Evolutionary conservation across 2,329 filamentous ascomycete genomes (phyloP).

Genomic region (Claviceps fusiformis): DNA sequence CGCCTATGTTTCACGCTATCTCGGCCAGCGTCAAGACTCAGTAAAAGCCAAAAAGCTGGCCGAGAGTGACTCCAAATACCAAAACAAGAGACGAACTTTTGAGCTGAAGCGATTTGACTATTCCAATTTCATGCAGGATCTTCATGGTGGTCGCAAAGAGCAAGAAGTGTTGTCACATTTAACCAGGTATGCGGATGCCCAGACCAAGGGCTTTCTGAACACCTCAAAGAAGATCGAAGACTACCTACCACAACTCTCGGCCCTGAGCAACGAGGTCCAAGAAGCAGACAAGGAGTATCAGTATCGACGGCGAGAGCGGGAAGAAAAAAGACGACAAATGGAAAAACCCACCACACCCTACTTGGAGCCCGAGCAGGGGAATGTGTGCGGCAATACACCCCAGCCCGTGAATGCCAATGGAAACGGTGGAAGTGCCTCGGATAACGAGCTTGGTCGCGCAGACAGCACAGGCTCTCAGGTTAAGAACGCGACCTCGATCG

Average conservation of each 20-base stretch:
- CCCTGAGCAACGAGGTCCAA: slow-evolving; percentile 74
- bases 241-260: slow-evolving; percentile 79
- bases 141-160: slow-evolving; percentile 97
- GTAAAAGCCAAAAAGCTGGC: slow-evolving; percentile 94
- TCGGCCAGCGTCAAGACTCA: slow-evolving; percentile 92
- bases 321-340: slow-evolving; percentile 80
- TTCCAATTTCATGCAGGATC: slow-evolving; percentile 96
- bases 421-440: slow-evolving; percentile 37
- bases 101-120: slow-evolving; percentile 98
- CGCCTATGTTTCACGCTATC: slow-evolving; percentile 82
- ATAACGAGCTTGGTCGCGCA: slow-evolving; percentile 57
- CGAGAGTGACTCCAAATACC: slow-evolving; percentile 93
- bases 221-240: slow-evolving; percentile 79
- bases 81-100: slow-evolving; percentile 83
- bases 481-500: slow-evolving; percentile 35
- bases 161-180: slow-evolving; percentile 91
- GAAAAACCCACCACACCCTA: slow-evolving; percentile 75
- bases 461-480: slow-evolving; percentile 63
- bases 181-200: slow-evolving; percentile 84
- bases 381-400: slow-evolving; percentile 23
- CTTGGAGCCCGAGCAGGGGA: slow-evolving; percentile 51
- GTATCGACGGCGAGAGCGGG: slow-evolving; percentile 83
- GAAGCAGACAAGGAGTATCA: slow-evolving; percentile 95
- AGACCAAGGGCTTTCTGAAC: slow-evolving; percentile 68
- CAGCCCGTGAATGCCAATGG: slow-evolving; percentile 26